Percentiles rank a stretch among this genome's conserved stretches.
These are phyloP conservation scores for Tetratostichococcus sp. DNA, from an alignment of 139 green algal species.

Conservation along the genomic window DNA sequence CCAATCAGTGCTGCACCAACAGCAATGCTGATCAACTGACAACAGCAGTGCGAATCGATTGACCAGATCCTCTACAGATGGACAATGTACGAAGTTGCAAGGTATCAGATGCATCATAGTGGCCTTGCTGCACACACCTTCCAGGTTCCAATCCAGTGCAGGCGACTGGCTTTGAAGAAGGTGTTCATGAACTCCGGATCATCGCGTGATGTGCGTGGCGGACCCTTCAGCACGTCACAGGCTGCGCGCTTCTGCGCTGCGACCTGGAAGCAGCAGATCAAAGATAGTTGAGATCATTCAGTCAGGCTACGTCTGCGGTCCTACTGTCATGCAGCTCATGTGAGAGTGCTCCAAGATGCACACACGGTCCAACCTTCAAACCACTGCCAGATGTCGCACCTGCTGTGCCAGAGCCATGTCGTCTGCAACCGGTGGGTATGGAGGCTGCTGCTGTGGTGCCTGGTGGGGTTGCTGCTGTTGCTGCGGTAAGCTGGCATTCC, in stretches of 20 bases:
- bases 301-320: no score
- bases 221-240: constrained; percentile 61
- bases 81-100: no score
- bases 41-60: no score
- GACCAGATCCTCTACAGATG: no score
- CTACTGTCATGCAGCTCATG: neutral
- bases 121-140: constrained; percentile 32
- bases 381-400: no score
- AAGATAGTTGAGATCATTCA: neutral
- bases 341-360: neutral
- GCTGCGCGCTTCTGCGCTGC: constrained; percentile 48
- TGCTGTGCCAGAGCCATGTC: neutral
- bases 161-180: constrained; percentile 62
- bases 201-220: constrained; percentile 38
- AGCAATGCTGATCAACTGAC: no score
- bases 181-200: constrained; percentile 78
- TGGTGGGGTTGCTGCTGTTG: neutral
- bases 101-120: no score
- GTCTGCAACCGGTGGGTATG: neutral
- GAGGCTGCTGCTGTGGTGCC: neutral
- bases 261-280: neutral
- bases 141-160: constrained; percentile 87
- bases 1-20: no score
- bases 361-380: no score
- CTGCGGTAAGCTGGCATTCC: neutral